Evolutionary conservation across 805 yeast species (phyloP), one percentile per base, ranked within the genome.

Genomic region (Ogataea neopini): DNA sequence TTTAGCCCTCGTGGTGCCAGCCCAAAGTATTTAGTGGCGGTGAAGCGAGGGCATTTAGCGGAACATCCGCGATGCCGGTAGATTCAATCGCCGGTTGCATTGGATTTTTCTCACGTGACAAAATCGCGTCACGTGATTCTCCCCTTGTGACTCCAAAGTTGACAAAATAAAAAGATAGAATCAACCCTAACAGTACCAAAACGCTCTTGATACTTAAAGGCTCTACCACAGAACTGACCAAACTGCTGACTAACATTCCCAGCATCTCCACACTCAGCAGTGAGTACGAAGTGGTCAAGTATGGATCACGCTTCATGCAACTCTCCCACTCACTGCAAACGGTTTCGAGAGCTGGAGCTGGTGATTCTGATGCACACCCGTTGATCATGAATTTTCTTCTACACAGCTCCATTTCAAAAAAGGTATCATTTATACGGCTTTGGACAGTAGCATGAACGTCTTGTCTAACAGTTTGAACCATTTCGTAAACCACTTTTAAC

Each of bases 181-280:
- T 53, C 3, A 71, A 54, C 0, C 44, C 35, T 3, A 54, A 9
- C 10, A 78, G 58, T 3, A 81, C 72, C 3, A 72, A 28, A 38
- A 82, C 69, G 15, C 85, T 79, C 60, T 84, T 82, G 51, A 75
- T 66, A 3, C 88, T 83, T 37, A 86, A 72, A 0, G 89, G 90
- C 53, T 85, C 88, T 15, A 85, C 71, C 48, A 86, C 70, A 0
- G 85, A 77, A 54, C 84, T 83, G 10, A 84, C 55, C 45, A 86
- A 70, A 0, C 84, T 77, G 56, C 84, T 83, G 9, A 84, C 54
- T 13, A 85, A 68, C 41, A 78, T 66, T 0, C 90, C 91, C 2
- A 86, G 55, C 0, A 84, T 76, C 46, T 79, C 81, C 1, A 88
- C 87, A 49, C 81, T 76, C 10, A 84, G 69, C 37, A 75, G 72